Conservation (phyloP, 1,139 yeast species). For the Magnusiomyces suaveolens region DNA sequence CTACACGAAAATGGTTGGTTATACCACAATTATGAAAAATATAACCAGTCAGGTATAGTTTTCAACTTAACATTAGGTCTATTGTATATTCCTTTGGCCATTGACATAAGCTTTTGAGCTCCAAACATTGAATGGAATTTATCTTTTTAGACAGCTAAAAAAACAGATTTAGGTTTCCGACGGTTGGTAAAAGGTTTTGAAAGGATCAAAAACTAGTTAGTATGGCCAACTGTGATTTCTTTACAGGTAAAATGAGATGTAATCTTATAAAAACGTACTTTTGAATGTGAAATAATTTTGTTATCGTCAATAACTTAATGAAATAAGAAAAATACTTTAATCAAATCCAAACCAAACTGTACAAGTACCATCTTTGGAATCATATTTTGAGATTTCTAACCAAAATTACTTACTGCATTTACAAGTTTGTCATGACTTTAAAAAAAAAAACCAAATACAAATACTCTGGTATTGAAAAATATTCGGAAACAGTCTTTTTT, state of each 20-base stretch:
- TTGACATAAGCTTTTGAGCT: constrained; percentile 80
- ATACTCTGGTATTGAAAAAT: constrained; percentile 86
- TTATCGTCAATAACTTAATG: constrained; percentile 74
- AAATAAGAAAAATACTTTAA: neutral
- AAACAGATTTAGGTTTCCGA: constrained; percentile 23
- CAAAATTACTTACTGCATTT: constrained; percentile 69
- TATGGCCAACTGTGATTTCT: constrained; percentile 54
- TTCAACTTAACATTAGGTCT: constrained; percentile 27
- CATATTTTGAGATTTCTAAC: constrained; percentile 67
- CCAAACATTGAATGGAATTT: constrained; percentile 83
- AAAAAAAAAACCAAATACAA: constrained; percentile 83
- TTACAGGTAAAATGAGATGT: constrained; percentile 56
- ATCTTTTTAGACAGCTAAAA: constrained; percentile 59
- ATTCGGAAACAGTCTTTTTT: constrained; percentile 74
- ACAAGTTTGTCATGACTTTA: constrained; percentile 75
- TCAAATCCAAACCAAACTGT: neutral
- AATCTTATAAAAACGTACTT: constrained; percentile 71
- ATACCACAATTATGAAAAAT: constrained; percentile 95
- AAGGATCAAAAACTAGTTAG: constrained; percentile 45
- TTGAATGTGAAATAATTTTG: constrained; percentile 73
- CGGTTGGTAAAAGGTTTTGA: constrained; percentile 19
- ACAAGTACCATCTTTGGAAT: constrained; percentile 46
- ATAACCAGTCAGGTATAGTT: constrained; percentile 83
- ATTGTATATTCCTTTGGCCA: constrained; percentile 31
- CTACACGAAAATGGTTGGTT: constrained; percentile 92